Evolutionary conservation across 202 grass and related monocot genomes (phyloP), one percentile per base, ranked within the genome.

Genomic region (Alloteropsis angusta): DNA sequence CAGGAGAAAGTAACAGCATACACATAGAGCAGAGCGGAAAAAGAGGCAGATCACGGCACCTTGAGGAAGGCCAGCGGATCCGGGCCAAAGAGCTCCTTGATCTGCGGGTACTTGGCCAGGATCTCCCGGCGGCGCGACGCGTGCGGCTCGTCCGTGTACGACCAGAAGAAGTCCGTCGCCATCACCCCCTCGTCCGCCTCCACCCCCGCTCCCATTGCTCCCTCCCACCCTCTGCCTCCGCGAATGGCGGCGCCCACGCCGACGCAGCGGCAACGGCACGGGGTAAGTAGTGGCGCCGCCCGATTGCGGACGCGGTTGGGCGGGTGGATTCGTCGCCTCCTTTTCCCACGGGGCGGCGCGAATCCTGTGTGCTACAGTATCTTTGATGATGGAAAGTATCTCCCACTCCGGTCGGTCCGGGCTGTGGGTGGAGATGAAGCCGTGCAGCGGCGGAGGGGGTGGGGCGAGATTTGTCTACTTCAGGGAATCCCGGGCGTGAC

Each of bases 141-240:
- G 84, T 98, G 95, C 16, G 95, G 95, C 76, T 98, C 95, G 92
- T 95, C 95, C 9, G 92, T 98, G 87, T 98, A 98, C 28, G 95
- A 98, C 95, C 95, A 98, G 75, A 98, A 95, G 84, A 98, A 98
- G 47, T 93, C 89, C 55, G 89, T 93, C 13, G 95, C 92, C 87
- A 96, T 96, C 56, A 87, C 87, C 9, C 87, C 87, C 62, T 89
- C 85, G 45, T 96, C 87, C 65, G 22, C 79, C n/a, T 80, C 87
- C 59, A 28, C 4, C 32, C 12, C 57, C 36, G 78, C 84, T 6
- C 71, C 84, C 84, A 86, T 86, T 57, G 72, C 45, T 56, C 52
- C 78, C 65, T 35, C 25, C 57, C 23, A n/a, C 67, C 34, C 44
- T 7, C 35, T 41, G 10, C 0, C n/a, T 14, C 1, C 7, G 43